Evolutionary conservation across 1,284 basidiomycete species (phyloP).

Genomic region (Ustilago sp.): DNA sequence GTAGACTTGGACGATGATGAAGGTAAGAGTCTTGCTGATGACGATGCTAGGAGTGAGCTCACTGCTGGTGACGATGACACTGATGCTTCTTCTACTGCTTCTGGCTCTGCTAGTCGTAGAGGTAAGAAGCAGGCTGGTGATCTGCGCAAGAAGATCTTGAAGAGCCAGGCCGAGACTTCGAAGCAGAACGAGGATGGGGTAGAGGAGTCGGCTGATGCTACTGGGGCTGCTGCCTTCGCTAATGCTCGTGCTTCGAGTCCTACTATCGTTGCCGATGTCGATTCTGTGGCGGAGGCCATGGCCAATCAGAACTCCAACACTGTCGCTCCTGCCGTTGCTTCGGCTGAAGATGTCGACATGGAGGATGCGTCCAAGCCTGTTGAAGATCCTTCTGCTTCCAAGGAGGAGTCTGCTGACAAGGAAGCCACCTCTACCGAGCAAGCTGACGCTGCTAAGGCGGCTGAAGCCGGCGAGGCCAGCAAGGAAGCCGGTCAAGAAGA

Average conservation of each 20-base stretch:
- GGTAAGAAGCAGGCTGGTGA: slow-evolving; percentile 53
- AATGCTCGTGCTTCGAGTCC: slow-evolving; percentile 44
- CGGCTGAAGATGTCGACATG: slow-evolving; percentile 54
- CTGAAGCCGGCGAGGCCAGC: slow-evolving; percentile 12
- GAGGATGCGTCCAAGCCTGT: slow-evolving; percentile 38
- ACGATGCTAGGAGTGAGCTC: slow-evolving; percentile 66
- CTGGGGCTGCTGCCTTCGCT: slow-evolving; percentile 39
- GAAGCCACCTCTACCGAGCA: slow-evolving; percentile 4
- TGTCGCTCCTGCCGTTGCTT: slow-evolving; percentile 32
- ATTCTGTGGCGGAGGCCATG: slow-evolving; percentile 43
- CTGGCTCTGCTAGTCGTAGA: slow-evolving; percentile 32
- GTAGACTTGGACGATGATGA: slow-evolving; percentile 48
- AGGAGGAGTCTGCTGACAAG: slow-evolving; percentile 9
- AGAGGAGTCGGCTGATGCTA: slow-evolving; percentile 39
- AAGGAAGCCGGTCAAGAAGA: slow-evolving; percentile 21
- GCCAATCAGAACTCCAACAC: slow-evolving; percentile 52
- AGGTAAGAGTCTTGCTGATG: slow-evolving; percentile 63
- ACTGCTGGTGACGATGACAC: slow-evolving; percentile 52
- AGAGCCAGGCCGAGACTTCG: slow-evolving; percentile 54
- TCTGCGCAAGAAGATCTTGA: slow-evolving; percentile 55
- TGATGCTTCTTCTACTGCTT: slow-evolving; percentile 40
- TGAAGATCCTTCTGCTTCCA: not conserved
- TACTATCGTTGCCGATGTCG: slow-evolving; percentile 46
- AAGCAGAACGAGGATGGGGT: slow-evolving; percentile 48
- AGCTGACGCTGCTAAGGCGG: slow-evolving; percentile 13